Evolutionary conservation across 202 grass and related monocot genomes (phyloP).

Genomic region (Miscanthus sacchariflorus): DNA sequence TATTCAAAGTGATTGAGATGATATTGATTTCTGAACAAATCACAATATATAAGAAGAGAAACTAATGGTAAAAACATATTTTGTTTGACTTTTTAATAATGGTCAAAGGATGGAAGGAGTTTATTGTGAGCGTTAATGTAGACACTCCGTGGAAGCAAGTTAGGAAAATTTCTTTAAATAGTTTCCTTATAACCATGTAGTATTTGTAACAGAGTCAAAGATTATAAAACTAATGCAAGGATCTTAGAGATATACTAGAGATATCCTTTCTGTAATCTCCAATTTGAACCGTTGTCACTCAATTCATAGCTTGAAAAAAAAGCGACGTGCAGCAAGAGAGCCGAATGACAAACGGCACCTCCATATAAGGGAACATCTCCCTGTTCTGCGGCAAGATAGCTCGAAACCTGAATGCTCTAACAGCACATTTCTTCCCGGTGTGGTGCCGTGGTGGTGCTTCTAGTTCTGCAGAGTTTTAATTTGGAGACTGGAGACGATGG

Average conservation of each 20-base stretch:
- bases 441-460: background rate
- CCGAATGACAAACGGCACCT: background rate
- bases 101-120: no score
- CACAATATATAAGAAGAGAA: no score
- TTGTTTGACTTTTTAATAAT: no score
- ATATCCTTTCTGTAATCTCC: background rate
- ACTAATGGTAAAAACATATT: no score
- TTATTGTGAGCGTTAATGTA: no score
- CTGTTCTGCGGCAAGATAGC: background rate
- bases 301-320: background rate
- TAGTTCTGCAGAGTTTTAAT: background rate
- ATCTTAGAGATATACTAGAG: background rate
- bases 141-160: no score
- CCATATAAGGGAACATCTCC: background rate
- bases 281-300: background rate
- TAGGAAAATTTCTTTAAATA: background rate
- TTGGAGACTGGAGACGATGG: constrained; percentile 11
- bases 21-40: no score
- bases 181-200: background rate
- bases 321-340: background rate
- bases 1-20: no score
- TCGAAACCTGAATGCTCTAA: background rate
- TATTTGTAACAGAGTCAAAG: background rate
- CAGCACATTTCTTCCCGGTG: background rate
- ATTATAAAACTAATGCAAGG: background rate